Evolutionary conservation across 176 grass and related monocot species (phyloP).

Genomic region (Chrysopogon serrulatus): DNA sequence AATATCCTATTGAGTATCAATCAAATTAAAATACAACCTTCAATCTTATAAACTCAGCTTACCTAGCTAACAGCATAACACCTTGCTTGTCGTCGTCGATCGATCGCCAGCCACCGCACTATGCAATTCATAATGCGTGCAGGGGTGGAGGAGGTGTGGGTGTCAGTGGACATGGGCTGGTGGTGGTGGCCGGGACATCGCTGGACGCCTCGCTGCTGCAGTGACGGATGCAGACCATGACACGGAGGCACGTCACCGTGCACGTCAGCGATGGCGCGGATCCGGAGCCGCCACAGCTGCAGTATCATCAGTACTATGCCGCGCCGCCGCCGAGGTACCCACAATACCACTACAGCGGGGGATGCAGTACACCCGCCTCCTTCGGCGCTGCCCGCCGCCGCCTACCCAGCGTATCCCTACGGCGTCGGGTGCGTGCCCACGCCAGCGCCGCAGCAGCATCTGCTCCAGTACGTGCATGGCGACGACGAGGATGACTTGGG

Average conservation of each 20-base stretch:
- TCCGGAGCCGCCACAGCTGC: background rate
- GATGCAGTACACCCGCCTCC: background rate
- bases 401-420: too few species aligned
- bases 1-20: too few species aligned
- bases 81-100: background rate
- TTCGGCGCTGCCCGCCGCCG: background rate
- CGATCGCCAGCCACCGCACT: too few species aligned
- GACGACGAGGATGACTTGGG: too few species aligned
- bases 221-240: background rate
- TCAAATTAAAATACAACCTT: too few species aligned
- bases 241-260: background rate
- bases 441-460: background rate
- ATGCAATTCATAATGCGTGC: too few species aligned
- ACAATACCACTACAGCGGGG: background rate
- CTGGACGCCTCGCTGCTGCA: background rate
- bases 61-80: too few species aligned
- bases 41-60: too few species aligned
- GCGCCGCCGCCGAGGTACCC: background rate
- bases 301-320: background rate
- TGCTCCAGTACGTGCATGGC: background rate
- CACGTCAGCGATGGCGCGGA: slow-evolving; percentile 1
- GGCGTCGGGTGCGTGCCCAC: background rate
- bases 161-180: background rate
- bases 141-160: slow-evolving; percentile 11
- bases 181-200: background rate